Percentiles rank a stretch among this genome's conserved stretches.
Evolutionary conservation across 208 protist species (phyloP).

Genomic region (Acanthamoeba royreba): DNA sequence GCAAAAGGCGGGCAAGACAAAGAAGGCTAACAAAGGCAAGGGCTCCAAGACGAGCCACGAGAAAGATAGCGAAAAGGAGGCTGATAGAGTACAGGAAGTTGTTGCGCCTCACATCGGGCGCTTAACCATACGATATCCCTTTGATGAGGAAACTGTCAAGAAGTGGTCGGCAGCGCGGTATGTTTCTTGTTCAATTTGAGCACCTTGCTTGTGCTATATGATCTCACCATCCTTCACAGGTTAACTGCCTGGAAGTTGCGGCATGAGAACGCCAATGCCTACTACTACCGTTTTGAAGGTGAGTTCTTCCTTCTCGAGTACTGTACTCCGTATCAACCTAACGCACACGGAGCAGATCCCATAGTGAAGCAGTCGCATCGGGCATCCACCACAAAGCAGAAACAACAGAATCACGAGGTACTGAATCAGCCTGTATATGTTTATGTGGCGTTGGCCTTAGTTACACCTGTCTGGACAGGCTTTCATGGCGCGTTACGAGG

Average conservation of each 20-base stretch:
- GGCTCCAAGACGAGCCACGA: neutral
- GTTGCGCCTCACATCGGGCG: neutral
- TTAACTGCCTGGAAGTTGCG: neutral
- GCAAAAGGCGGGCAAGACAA: neutral
- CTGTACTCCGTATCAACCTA: neutral
- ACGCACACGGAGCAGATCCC: neutral
- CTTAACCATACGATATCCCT: neutral
- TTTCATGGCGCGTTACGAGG: neutral
- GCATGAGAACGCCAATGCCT: conserved; percentile 6
- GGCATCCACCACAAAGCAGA: neutral
- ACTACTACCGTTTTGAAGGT: conserved; percentile 33
- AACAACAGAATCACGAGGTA: conserved; percentile 14
- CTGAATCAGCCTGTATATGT: neutral
- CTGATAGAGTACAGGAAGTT: neutral
- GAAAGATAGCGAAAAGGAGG: neutral
- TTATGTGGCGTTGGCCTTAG: no score
- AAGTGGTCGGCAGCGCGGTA: neutral
- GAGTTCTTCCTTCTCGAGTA: neutral
- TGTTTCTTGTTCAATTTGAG: neutral
- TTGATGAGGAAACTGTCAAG: conserved; percentile 29
- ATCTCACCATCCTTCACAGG: neutral
- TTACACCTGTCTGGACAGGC: neutral
- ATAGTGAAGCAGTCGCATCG: conserved; percentile 6
- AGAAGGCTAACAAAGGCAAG: neutral
- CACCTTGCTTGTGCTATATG: neutral